phyloP scores from a whole-genome alignment of 2,329 filamentous ascomycete species.

The Monilinia fructicola region DNA sequence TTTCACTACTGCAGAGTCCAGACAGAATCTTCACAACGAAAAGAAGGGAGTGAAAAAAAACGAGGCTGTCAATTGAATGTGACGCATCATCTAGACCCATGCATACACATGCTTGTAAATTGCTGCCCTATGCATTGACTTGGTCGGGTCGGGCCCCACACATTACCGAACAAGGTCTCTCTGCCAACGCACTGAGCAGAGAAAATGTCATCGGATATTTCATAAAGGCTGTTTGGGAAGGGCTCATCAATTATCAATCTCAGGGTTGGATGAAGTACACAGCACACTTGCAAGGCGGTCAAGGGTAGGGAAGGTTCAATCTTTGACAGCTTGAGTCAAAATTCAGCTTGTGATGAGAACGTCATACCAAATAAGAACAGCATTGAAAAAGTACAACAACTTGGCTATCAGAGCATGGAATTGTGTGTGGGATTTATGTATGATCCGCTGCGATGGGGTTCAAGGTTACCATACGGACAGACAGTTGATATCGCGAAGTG shows the following conservation, averaged over 20 bases:
- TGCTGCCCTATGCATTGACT: constrained; percentile 23
- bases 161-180: constrained; percentile 14
- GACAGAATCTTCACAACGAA: background rate
- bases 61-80: constrained; percentile 22
- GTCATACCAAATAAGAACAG: background rate
- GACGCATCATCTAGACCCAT: constrained; percentile 3
- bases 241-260: background rate
- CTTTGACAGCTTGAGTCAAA: background rate
- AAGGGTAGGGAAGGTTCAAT: background rate
- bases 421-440: background rate
- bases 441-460: background rate
- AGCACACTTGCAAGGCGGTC: constrained; percentile 1
- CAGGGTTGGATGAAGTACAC: background rate
- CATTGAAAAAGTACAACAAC: background rate
- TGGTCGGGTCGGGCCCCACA: constrained; percentile 20
- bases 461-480: background rate
- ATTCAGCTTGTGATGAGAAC: background rate
- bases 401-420: background rate
- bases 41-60: constrained; percentile 16
- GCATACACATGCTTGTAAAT: constrained; percentile 7
- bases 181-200: constrained; percentile 23
- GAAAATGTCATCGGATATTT: background rate
- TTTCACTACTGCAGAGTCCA: background rate
- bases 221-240: constrained; percentile 7
- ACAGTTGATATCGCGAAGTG: background rate